Conservation (phyloP, 2,329 filamentous ascomycete genomes). For the Talaromyces atroroseus region DNA sequence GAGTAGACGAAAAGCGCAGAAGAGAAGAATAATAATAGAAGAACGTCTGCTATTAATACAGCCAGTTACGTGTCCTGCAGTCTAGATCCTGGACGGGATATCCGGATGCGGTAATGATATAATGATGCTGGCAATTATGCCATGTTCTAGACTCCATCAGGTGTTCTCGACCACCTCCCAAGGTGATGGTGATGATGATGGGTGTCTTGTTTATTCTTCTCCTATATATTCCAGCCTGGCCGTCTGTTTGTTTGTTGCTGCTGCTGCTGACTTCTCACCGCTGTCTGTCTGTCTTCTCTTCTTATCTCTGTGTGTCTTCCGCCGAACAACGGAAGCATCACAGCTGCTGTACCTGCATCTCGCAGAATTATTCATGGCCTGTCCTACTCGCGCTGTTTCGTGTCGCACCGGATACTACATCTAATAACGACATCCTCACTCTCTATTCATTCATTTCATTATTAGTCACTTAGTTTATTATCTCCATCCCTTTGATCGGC, state of each 20-base stretch:
- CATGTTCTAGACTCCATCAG: no score
- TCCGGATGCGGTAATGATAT: slow-evolving; percentile 10
- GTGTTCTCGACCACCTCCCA: background rate
- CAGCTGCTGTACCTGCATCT: slow-evolving; percentile 9
- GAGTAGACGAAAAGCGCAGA: background rate
- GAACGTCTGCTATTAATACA: background rate
- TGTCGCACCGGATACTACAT: background rate
- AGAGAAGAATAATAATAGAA: background rate
- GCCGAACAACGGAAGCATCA: no score
- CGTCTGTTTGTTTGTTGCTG: no score
- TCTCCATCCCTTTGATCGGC: background rate
- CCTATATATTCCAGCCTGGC: no score
- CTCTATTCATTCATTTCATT: background rate
- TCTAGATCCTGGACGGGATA: background rate
- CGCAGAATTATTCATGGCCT: background rate
- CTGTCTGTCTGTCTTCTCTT: no score
- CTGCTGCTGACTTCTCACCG: no score
- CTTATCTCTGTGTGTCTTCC: no score
- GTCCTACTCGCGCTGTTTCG: background rate
- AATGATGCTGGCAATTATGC: no score
- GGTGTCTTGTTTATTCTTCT: background rate
- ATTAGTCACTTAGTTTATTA: background rate
- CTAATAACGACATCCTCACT: background rate
- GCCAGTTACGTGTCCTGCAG: background rate
- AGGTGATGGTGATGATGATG: background rate